Evolutionary conservation across 2,329 filamentous ascomycete species (phyloP).

Genomic region (Cordyceps javanica): DNA sequence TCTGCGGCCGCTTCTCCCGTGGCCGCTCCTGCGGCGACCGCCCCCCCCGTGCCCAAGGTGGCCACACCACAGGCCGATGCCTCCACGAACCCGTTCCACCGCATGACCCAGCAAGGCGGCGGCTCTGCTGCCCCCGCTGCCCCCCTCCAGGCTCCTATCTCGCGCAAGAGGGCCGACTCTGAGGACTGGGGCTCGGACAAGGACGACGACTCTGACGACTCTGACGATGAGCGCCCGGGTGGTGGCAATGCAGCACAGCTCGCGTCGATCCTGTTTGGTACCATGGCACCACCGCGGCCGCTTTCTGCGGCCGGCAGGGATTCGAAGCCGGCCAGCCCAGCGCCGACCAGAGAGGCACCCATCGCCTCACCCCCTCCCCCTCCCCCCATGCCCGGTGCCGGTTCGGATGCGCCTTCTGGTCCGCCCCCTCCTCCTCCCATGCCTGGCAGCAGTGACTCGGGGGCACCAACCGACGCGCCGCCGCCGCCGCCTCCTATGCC

Average conservation of each 20-base stretch:
- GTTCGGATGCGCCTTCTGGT: conserved; percentile 24
- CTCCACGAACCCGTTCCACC: conserved; percentile 96
- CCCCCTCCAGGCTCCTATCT: conserved; percentile 45
- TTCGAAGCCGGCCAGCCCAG: conserved; percentile 34
- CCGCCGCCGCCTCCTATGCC: conserved; percentile 27
- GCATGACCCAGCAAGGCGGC: conserved; percentile 58
- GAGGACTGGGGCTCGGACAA: conserved; percentile 78
- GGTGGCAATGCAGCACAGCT: conserved; percentile 84
- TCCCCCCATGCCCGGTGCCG: conserved; percentile 24
- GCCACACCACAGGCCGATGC: conserved; percentile 43
- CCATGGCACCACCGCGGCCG: conserved; percentile 89
- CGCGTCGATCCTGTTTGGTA: conserved; percentile 91
- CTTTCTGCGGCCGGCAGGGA: conserved; percentile 77
- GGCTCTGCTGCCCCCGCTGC: conserved; percentile 24
- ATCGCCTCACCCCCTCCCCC: conserved; percentile 33
- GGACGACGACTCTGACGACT: conserved; percentile 53
- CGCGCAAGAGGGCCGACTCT: conserved; percentile 52
- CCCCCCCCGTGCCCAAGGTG: conserved; percentile 27
- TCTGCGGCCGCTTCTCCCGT: conserved; percentile 39
- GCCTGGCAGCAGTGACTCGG: conserved; percentile 19
- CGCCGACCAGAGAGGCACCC: conserved; percentile 34
- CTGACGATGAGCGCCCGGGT: conserved; percentile 72
- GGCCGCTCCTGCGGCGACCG: conserved; percentile 32
- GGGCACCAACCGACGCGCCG: conserved; percentile 21
- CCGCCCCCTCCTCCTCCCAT: conserved; percentile 25